Conservation (phyloP, 768 basidiomycete species). For the Panaeolus cyanescens region DNA sequence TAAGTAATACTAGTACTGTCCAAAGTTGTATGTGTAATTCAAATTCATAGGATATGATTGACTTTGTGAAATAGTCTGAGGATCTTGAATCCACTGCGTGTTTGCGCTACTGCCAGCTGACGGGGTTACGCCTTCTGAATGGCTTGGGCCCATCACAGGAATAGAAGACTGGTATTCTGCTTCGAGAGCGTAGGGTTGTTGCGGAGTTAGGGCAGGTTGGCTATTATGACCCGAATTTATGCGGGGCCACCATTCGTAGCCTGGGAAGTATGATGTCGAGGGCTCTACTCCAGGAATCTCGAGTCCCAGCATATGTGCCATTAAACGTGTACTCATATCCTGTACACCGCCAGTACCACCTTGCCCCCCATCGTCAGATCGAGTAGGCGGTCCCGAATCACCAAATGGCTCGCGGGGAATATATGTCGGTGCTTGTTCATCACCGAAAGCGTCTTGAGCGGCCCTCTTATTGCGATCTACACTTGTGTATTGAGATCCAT, state of each 20-base stretch:
- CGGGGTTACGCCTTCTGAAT: not conserved
- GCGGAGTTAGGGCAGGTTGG: slow-evolving; percentile 5
- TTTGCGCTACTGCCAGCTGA: not conserved
- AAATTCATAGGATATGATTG: slow-evolving; percentile 13
- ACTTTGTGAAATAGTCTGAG: slow-evolving; percentile 6
- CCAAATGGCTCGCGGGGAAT: slow-evolving; percentile 42
- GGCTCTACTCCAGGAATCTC: slow-evolving; percentile 67
- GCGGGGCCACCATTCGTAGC: slow-evolving; percentile 71
- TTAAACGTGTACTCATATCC: slow-evolving; percentile 62
- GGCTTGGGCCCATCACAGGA: not conserved
- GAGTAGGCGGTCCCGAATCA: slow-evolving; percentile 10
- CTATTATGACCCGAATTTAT: slow-evolving; percentile 26
- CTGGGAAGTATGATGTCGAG: slow-evolving; percentile 55
- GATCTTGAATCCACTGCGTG: not conserved
- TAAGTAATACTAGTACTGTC: slow-evolving; percentile 20
- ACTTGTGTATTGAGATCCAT: slow-evolving; percentile 31
- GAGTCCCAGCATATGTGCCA: slow-evolving; percentile 73
- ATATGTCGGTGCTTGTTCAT: slow-evolving; percentile 49
- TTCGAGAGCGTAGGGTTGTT: slow-evolving; percentile 7
- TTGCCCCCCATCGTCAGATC: slow-evolving; percentile 21
- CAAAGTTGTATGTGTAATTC: slow-evolving; percentile 32
- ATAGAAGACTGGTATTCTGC: slow-evolving; percentile 12
- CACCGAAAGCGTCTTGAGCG: slow-evolving; percentile 66
- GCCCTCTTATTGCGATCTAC: slow-evolving; percentile 55
- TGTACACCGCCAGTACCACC: slow-evolving; percentile 51